Conservation (phyloP, 2,329 filamentous ascomycete genomes). For the Ascochyta rabiei region DNA sequence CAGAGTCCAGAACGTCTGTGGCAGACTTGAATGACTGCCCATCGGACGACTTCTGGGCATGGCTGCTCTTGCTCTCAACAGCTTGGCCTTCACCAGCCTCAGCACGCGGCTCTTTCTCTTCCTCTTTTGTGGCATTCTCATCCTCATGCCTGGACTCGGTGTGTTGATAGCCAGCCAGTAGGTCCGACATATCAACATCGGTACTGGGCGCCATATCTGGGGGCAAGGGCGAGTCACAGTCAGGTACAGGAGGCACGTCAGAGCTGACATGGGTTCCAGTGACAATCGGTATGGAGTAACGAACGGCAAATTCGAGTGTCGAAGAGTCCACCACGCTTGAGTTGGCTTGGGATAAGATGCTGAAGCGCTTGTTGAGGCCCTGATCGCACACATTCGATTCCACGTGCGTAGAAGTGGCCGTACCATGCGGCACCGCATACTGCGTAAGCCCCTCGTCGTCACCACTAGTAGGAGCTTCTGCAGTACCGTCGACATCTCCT, state of each 20-base stretch:
- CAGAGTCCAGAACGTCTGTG: conserved; percentile 26
- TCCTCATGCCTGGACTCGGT: conserved; percentile 31
- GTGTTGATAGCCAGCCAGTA: conserved; percentile 41
- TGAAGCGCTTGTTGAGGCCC: conserved; percentile 21
- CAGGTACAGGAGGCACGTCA: conserved; percentile 8
- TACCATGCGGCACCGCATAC: not conserved
- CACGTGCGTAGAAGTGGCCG: not conserved
- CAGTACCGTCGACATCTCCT: conserved; percentile 25
- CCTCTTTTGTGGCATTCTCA: conserved; percentile 22
- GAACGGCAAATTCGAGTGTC: conserved; percentile 39
- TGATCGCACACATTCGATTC: not conserved
- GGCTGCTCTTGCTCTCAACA: conserved; percentile 25
- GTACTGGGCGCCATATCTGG: conserved; percentile 25
- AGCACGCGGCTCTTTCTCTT: conserved; percentile 3
- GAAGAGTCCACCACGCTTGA: conserved; percentile 40
- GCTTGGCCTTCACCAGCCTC: not conserved
- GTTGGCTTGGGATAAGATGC: conserved; percentile 33
- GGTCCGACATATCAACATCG: conserved; percentile 42
- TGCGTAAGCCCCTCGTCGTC: not conserved
- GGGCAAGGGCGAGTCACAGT: conserved; percentile 6
- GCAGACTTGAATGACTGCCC: conserved; percentile 45
- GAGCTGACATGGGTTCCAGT: conserved; percentile 17
- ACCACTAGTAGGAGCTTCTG: not conserved
- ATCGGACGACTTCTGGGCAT: conserved; percentile 39
- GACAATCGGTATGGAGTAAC: conserved; percentile 39